Conservation (phyloP, 169 alveolate genomes). For the Neospora caninum region DNA sequence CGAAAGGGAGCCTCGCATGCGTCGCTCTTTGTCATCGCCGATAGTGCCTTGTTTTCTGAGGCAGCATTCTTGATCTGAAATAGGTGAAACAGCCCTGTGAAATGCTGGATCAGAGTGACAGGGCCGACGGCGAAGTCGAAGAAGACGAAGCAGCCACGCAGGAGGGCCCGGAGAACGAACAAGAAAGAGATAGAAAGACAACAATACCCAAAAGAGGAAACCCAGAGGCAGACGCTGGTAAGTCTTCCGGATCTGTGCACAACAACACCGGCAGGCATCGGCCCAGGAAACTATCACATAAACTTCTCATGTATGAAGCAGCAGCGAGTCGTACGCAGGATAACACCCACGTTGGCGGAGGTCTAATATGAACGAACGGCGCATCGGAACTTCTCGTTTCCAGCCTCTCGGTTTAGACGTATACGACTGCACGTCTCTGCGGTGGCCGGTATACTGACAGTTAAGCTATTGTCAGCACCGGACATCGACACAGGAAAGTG, state of each 20-base stretch:
- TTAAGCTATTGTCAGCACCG: too few species aligned
- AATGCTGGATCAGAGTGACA: not conserved
- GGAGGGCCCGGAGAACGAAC: not conserved
- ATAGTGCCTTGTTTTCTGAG: not conserved
- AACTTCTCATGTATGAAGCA: too few species aligned
- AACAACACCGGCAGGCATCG: not conserved
- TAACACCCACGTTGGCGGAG: too few species aligned
- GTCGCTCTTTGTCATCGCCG: not conserved
- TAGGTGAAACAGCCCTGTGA: not conserved
- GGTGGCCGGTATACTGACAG: too few species aligned
- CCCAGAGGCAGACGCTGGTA: not conserved
- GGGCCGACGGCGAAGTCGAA: constrained; percentile 8
- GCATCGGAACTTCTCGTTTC: too few species aligned
- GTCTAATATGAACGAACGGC: too few species aligned
- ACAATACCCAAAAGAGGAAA: not conserved
- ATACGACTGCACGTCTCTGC: too few species aligned
- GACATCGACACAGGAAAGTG: too few species aligned
- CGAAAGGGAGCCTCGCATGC: not conserved
- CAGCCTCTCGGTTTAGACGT: too few species aligned
- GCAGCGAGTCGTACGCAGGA: too few species aligned
- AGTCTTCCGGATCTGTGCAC: not conserved
- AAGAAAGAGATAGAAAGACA: constrained; percentile 12
- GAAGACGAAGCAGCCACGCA: constrained; percentile 2
- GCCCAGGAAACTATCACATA: not conserved
- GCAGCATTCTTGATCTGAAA: not conserved